Percentiles rank a stretch among this genome's conserved stretches.
Evolutionary conservation across 2,329 filamentous ascomycete genomes (phyloP).

Genomic region (Trichophyton benhamiae): DNA sequence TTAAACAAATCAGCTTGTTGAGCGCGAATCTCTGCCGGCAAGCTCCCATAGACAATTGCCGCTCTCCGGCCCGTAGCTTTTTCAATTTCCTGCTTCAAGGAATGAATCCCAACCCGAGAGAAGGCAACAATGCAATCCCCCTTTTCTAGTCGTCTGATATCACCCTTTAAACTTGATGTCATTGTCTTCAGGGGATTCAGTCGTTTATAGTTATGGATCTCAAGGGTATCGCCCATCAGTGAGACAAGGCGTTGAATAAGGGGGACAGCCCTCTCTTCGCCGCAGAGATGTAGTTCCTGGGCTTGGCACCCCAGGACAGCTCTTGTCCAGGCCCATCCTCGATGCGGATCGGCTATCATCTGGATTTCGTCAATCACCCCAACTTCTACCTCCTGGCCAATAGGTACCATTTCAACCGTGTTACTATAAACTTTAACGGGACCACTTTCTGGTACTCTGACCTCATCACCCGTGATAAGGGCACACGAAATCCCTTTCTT

Average conservation of each 20-base stretch:
- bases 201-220: conserved; percentile 72
- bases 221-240: conserved; percentile 65
- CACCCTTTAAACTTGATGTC: conserved; percentile 48
- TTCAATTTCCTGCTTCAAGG: conserved; percentile 67
- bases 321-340: conserved; percentile 91
- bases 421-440: conserved; percentile 57
- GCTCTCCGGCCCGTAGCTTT: conserved; percentile 62
- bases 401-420: conserved; percentile 79
- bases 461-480: conserved; percentile 83
- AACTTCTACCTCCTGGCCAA: conserved; percentile 56
- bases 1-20: conserved; percentile 91
- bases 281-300: conserved; percentile 83
- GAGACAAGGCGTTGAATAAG: conserved; percentile 67
- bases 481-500: conserved; percentile 66
- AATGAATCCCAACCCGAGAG: conserved; percentile 68
- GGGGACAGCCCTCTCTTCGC: conserved; percentile 70
- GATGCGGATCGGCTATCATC: conserved; percentile 71
- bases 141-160: conserved; percentile 59
- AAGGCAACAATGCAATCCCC: conserved; percentile 88
- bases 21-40: conserved; percentile 85
- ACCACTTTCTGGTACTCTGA: conserved; percentile 53
- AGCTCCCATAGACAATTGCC: conserved; percentile 81
- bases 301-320: conserved; percentile 78
- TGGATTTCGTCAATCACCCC: conserved; percentile 98
- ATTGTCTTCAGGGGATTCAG: conserved; percentile 65